phyloP scores from a whole-genome alignment of 2,329 filamentous ascomycete species.

The Alternaria panax region DNA sequence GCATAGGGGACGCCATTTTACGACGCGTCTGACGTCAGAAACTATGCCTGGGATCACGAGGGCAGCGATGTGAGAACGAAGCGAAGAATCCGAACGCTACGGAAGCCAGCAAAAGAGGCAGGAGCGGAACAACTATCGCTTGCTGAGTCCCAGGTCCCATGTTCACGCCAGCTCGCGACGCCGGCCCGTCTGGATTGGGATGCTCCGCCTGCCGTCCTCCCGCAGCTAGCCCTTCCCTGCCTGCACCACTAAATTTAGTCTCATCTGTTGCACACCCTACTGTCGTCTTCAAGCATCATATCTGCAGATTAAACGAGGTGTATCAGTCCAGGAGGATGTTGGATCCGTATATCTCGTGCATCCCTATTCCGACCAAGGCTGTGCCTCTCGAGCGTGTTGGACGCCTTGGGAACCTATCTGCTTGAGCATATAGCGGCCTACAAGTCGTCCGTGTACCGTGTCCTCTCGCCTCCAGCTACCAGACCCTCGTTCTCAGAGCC shows the following conservation, averaged over 20 bases:
- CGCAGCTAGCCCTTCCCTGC: constrained; percentile 11
- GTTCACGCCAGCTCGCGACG: constrained; percentile 1
- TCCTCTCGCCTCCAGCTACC: background rate
- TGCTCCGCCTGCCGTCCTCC: constrained; percentile 14
- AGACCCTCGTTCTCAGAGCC: background rate
- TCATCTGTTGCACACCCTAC: background rate
- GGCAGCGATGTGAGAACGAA: background rate
- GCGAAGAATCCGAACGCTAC: background rate
- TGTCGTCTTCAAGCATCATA: background rate
- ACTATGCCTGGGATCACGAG: background rate
- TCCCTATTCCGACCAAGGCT: background rate
- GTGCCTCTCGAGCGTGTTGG: background rate
- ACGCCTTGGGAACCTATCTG: background rate
- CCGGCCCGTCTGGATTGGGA: constrained; percentile 11
- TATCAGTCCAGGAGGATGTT: background rate
- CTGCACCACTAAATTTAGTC: constrained; percentile 8
- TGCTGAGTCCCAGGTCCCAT: constrained; percentile 3
- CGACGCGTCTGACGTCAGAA: background rate
- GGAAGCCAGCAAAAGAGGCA: background rate
- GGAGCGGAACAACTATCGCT: background rate
- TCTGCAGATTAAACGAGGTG: background rate
- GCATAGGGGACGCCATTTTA: constrained; percentile 48
- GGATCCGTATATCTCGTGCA: background rate
- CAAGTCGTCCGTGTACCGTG: background rate
- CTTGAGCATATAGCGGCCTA: background rate